Conservation (phyloP, 768 basidiomycete genomes). For the Tulasnella sp. region DNA sequence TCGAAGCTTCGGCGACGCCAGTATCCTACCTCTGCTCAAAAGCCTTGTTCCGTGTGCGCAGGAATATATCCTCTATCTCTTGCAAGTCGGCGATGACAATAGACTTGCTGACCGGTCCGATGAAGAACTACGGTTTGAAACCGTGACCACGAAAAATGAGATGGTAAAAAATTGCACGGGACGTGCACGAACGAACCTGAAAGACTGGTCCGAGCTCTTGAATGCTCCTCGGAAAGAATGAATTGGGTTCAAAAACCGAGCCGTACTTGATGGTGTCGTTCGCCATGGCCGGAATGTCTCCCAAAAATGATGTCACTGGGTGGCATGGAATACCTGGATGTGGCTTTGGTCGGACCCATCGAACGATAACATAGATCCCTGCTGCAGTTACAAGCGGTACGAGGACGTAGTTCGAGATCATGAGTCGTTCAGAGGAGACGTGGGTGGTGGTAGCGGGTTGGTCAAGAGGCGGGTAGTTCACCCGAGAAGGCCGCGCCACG, state of each 20-base stretch:
- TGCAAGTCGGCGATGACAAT: slow-evolving; percentile 17
- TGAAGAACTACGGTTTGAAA: slow-evolving; percentile 8
- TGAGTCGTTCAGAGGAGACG: not conserved
- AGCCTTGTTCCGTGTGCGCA: not conserved
- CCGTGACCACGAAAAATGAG: not conserved
- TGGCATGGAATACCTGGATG: slow-evolving; percentile 1
- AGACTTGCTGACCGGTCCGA: slow-evolving; percentile 17
- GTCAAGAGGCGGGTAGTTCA: not conserved
- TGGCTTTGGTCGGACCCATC: slow-evolving; percentile 24
- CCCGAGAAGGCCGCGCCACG: not conserved
- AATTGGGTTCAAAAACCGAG: slow-evolving; percentile 12
- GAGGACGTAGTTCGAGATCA: slow-evolving; percentile 6
- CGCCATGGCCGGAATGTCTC: slow-evolving; percentile 27
- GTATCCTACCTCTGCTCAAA: slow-evolving; percentile 1
- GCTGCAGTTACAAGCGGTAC: not conserved
- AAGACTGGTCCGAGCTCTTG: slow-evolving; percentile 9
- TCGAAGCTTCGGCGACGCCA: too few relatives aligned
- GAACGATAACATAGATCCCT: not conserved
- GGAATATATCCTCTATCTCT: slow-evolving; percentile 26
- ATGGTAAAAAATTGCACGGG: not conserved
- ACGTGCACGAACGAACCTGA: not conserved
- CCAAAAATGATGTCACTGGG: slow-evolving; percentile 20
- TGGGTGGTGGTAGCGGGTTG: not conserved
- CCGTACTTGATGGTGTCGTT: slow-evolving; percentile 3
- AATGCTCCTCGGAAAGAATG: slow-evolving; percentile 7